These are phyloP conservation scores for Solanum microdontum DNA, from an alignment of 257 asterid genomes.

Conservation along the genomic window DNA sequence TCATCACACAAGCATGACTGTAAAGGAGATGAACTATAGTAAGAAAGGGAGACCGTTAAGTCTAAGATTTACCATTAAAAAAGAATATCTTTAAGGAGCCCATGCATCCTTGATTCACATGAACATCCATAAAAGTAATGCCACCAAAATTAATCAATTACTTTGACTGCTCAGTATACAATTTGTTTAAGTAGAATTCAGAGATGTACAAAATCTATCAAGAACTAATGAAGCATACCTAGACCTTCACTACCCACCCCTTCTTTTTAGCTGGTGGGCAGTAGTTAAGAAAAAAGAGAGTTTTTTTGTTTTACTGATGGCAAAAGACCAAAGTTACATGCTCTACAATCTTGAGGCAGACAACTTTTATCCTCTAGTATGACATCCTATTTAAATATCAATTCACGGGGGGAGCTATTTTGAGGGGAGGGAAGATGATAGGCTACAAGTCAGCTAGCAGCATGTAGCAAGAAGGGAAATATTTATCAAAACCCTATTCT, in stretches of 20 bases:
- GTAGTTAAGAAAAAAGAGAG: not conserved
- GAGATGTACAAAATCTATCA: not conserved
- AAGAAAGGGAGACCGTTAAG: not conserved
- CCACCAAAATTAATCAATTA: not conserved
- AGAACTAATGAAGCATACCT: not conserved
- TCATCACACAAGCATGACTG: not conserved
- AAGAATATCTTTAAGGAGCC: not conserved
- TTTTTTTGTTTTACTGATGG: not conserved
- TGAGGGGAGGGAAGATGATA: not conserved
- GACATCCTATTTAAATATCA: not conserved
- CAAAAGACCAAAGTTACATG: not conserved
- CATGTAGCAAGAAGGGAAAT: not conserved
- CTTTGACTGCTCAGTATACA: not conserved
- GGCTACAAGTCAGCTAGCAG: not conserved
- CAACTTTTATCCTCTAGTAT: not conserved
- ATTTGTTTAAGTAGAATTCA: not conserved
- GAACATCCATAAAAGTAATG: not conserved
- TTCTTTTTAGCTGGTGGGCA: not conserved
- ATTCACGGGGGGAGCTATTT: not conserved
- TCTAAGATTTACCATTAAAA: not conserved
- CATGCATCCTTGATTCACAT: not conserved
- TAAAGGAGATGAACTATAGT: not conserved
- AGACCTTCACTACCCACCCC: not conserved
- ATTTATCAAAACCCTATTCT: not conserved
- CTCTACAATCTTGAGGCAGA: not conserved